Percentiles rank a stretch among this genome's conserved stretches.
Evolutionary conservation across 345 rosid genomes (phyloP).

Genomic region (Pistacia vera): DNA sequence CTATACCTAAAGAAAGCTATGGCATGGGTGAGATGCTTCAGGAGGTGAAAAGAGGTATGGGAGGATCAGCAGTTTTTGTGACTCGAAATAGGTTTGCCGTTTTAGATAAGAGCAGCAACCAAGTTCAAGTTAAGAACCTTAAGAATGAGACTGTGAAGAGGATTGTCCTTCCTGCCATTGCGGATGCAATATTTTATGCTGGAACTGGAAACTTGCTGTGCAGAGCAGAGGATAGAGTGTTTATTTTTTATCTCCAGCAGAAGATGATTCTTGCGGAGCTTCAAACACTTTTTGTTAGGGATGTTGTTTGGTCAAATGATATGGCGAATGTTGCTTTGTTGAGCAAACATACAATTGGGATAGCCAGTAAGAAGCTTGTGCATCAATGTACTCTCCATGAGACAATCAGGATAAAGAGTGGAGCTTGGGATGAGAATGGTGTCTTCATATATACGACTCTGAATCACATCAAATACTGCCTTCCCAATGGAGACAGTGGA

Average conservation of each 20-base stretch:
- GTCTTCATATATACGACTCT: conserved; percentile 83
- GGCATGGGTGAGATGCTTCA: conserved; percentile 60
- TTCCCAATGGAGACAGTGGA: conserved; percentile 84
- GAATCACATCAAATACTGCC: conserved; percentile 80
- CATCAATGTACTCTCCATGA: conserved; percentile 81
- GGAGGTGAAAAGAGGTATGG: conserved; percentile 76
- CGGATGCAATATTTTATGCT: conserved; percentile 81
- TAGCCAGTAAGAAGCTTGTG: conserved; percentile 76
- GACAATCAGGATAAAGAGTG: conserved; percentile 82
- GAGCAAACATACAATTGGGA: conserved; percentile 80
- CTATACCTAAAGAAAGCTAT: conserved; percentile 68
- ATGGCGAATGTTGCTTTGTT: conserved; percentile 86
- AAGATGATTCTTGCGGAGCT: conserved; percentile 76
- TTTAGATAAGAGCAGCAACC: conserved; percentile 79
- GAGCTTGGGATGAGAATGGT: conserved; percentile 89
- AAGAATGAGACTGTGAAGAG: conserved; percentile 75
- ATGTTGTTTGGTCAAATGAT: conserved; percentile 83
- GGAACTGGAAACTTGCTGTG: conserved; percentile 83
- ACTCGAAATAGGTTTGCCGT: conserved; percentile 82
- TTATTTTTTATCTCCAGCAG: conserved; percentile 82
- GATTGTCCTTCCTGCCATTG: conserved; percentile 58
- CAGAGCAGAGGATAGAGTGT: conserved; percentile 77
- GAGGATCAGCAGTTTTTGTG: conserved; percentile 79
- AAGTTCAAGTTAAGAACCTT: conserved; percentile 67
- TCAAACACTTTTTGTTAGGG: conserved; percentile 67